Base-by-base conservation (phyloP, 139 green algal species). In the Astrephomene gubernaculifera region DNA sequence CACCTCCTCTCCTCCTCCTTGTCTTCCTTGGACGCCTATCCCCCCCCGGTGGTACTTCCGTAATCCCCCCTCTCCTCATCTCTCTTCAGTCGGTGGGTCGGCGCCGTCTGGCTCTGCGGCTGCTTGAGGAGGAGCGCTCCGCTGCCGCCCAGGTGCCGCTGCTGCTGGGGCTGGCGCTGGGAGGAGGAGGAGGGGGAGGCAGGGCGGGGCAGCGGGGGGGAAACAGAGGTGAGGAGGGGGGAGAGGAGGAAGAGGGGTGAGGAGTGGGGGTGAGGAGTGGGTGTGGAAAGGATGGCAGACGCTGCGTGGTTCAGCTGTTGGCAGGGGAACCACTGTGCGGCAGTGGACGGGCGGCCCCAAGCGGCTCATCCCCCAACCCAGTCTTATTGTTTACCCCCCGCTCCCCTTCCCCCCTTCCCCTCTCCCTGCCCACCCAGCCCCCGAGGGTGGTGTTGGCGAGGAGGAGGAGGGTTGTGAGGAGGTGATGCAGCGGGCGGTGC, bases 121-220 rank as follows among this genome's bases (percentile, higher is more conserved):
- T 96, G 71, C 88, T 96, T 31, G 93, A 96, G 24, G 89, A 93
- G 31, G 94, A 96, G 90, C 89, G 85, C 27, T 87, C 79, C 25
- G 89, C 91, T 22, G 82, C 81, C 0, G 71, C 79, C 64, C 88
- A 88, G 71, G 91, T 94, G 33, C 91, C 91, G 1, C 78, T 92
- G 67, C 85, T 94, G 25, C 73, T 94, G 24, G 85, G 73, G 75
- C 73, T 94, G 39, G 86, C 87, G 36, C 68, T 85, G 31, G 64
- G 52, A 36, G 54, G 71, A 43, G 41, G 12, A 41, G 38, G 1
- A 7, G 43, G 41, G 25, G 44, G 29, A 27, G 25, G 63, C 33
- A 35, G 39, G 14, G 36, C 44, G 27, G 38, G 36, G 38, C 29
- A 29, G 52, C 45, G 0, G 19, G 35, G 29, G 74, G 29, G 2